Conservation (phyloP, 73 alveolate species). For the Breviolum minutum region DNA sequence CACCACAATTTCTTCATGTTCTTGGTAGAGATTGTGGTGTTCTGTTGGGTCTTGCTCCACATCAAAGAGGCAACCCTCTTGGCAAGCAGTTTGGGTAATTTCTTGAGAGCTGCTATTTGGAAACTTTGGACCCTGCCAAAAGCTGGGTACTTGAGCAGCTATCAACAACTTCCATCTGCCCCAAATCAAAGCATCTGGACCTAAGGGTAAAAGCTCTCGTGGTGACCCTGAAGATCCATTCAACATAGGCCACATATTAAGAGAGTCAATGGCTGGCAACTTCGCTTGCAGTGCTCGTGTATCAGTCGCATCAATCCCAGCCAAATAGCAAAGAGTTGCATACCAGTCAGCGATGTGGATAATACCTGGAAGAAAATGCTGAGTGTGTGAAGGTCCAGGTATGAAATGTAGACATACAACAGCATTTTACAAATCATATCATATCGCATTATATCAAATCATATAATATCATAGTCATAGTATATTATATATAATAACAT, state of each 20-base stretch:
- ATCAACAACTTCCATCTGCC: slow-evolving; percentile 63
- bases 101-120: slow-evolving; percentile 45
- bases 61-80: slow-evolving; percentile 55
- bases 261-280: slow-evolving; percentile 49
- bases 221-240: neutral
- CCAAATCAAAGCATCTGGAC: slow-evolving; percentile 34
- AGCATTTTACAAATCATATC: too few relatives aligned
- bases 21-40: slow-evolving; percentile 21
- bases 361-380: neutral
- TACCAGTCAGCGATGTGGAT: slow-evolving; percentile 94
- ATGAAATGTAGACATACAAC: too few relatives aligned
- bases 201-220: slow-evolving; percentile 10
- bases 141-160: slow-evolving; percentile 24
- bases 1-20: neutral
- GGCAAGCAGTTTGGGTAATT: neutral
- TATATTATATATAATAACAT: too few relatives aligned
- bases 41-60: slow-evolving; percentile 73
- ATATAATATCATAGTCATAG: too few relatives aligned
- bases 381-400: too few relatives aligned
- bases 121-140: slow-evolving; percentile 67
- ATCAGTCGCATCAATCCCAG: neutral
- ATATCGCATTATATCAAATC: too few relatives aligned
- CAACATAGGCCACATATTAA: slow-evolving; percentile 46
- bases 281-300: neutral
- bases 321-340: slow-evolving; percentile 47